Evolutionary conservation across 2,329 filamentous ascomycete species (phyloP).

Genomic region (Cadophora malorum): DNA sequence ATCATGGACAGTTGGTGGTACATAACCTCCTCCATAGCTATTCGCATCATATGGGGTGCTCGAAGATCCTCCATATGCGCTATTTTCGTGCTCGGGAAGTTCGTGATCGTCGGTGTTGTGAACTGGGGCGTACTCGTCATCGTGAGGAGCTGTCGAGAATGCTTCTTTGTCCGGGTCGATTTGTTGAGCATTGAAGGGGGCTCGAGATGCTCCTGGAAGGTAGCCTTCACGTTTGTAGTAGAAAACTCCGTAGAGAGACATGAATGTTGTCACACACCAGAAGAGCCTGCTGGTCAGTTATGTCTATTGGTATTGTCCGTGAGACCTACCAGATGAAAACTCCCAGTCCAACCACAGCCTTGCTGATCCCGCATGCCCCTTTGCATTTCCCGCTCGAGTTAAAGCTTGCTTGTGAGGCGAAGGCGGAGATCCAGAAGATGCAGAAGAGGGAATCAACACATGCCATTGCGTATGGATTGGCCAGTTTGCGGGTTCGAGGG

Average conservation of each 20-base stretch:
- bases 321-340: constrained; percentile 65
- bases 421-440: constrained; percentile 71
- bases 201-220: constrained; percentile 56
- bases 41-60: constrained; percentile 30
- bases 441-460: constrained; percentile 62
- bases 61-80: constrained; percentile 20
- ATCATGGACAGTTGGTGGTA: constrained; percentile 48
- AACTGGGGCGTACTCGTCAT: constrained; percentile 70
- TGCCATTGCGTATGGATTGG: constrained; percentile 67
- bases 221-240: constrained; percentile 68
- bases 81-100: constrained; percentile 31
- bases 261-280: constrained; percentile 58
- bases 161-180: constrained; percentile 74
- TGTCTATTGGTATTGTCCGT: constrained; percentile 9
- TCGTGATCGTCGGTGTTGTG: constrained; percentile 51
- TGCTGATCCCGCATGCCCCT: constrained; percentile 63
- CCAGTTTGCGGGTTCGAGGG: constrained; percentile 64
- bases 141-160: constrained; percentile 71
- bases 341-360: constrained; percentile 66
- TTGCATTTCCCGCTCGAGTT: constrained; percentile 63
- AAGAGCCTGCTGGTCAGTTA: constrained; percentile 53
- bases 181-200: constrained; percentile 48
- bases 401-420: constrained; percentile 69
- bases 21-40: constrained; percentile 36
- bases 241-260: constrained; percentile 65